A percentile compares a stretch with the other conserved stretches of the same genome.
Conservation (phyloP, 768 basidiomycete species). For the Lanmaoa pseudosensibilis region DNA sequence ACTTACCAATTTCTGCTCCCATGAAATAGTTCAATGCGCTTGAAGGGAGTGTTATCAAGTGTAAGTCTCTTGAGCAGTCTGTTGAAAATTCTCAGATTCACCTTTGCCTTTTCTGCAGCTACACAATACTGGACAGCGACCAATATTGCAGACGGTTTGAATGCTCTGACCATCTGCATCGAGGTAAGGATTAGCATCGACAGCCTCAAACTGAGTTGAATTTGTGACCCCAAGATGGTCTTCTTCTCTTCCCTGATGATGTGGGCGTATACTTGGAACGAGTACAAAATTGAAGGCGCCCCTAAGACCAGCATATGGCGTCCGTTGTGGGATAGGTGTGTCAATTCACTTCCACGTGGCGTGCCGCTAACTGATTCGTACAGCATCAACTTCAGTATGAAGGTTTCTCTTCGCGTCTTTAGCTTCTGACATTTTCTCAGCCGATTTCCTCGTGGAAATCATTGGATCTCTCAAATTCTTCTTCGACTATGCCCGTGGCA, state of each 20-base stretch:
- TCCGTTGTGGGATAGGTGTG: constrained; percentile 65
- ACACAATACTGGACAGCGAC: constrained; percentile 80
- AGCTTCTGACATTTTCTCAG: constrained; percentile 33
- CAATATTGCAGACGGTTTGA: constrained; percentile 83
- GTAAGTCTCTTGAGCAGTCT: constrained; percentile 32
- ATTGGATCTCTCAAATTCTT: constrained; percentile 61
- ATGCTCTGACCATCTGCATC: constrained; percentile 77
- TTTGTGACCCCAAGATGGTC: constrained; percentile 60
- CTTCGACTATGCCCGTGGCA: constrained; percentile 39
- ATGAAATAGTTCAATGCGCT: constrained; percentile 59
- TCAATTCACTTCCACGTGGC: neutral
- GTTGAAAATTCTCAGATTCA: neutral
- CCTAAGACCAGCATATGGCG: constrained; percentile 59
- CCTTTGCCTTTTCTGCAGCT: constrained; percentile 34
- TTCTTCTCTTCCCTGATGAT: constrained; percentile 75
- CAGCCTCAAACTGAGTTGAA: constrained; percentile 5
- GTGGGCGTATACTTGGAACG: constrained; percentile 77
- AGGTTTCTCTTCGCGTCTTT: neutral
- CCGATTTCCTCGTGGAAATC: constrained; percentile 71
- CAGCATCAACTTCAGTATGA: constrained; percentile 49
- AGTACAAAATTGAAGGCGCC: constrained; percentile 54
- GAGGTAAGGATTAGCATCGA: constrained; percentile 52
- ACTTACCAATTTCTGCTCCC: neutral
- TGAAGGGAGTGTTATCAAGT: constrained; percentile 66
- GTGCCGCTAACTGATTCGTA: constrained; percentile 4